These are phyloP conservation scores for Saturnispora sekii DNA, from an alignment of 805 yeast genomes.

Conservation along the genomic window DNA sequence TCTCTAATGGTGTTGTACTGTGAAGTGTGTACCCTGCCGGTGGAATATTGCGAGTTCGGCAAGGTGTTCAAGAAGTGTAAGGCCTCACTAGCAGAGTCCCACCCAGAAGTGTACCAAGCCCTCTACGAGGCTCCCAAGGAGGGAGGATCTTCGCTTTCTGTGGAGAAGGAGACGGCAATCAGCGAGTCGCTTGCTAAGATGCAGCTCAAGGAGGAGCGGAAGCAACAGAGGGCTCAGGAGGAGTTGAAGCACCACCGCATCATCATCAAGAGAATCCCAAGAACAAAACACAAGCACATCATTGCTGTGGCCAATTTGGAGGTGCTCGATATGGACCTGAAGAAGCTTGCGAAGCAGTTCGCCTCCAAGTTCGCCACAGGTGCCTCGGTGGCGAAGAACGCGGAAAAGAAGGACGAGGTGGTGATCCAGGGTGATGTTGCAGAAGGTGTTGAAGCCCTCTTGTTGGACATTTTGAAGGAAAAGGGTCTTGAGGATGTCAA, in stretches of 20 bases:
- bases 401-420: slow-evolving; percentile 86
- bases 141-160: slow-evolving; percentile 45
- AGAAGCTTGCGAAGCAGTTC: slow-evolving; percentile 83
- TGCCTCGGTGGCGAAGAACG: slow-evolving; percentile 81
- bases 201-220: slow-evolving; percentile 78
- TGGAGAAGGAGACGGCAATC: slow-evolving; percentile 75
- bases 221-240: slow-evolving; percentile 74
- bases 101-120: slow-evolving; percentile 45
- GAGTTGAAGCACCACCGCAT: slow-evolving; percentile 75
- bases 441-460: slow-evolving; percentile 77
- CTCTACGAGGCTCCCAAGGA: slow-evolving; percentile 55
- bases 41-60: slow-evolving; percentile 89
- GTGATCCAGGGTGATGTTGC: slow-evolving; percentile 92
- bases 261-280: slow-evolving; percentile 72
- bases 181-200: slow-evolving; percentile 74
- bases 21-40: slow-evolving; percentile 75
- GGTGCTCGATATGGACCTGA: slow-evolving; percentile 70
- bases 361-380: slow-evolving; percentile 96
- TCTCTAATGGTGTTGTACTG: slow-evolving; percentile 46
- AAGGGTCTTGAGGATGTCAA: slow-evolving; percentile 77
- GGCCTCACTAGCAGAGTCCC: slow-evolving; percentile 59
- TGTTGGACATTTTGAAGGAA: slow-evolving; percentile 61
- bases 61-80: slow-evolving; percentile 74
- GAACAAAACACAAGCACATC: slow-evolving; percentile 82
- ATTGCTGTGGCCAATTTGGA: slow-evolving; percentile 83